A percentile compares a stretch with the other conserved stretches of the same genome.
phyloP scores from a whole-genome alignment of 2,329 filamentous ascomycete genomes.

The Exserohilum turcica region DNA sequence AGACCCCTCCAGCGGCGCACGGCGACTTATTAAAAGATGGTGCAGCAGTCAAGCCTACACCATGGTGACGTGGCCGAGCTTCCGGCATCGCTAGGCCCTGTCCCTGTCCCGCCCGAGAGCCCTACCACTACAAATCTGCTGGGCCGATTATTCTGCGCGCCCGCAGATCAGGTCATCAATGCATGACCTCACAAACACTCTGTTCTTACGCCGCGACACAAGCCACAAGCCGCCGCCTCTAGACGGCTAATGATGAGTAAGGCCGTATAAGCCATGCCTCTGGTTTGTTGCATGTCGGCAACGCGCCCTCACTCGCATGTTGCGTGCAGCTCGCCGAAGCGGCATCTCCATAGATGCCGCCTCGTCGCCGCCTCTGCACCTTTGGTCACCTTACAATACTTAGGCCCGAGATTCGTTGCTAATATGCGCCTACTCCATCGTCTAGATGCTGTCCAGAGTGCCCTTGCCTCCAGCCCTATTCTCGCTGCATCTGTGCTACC shows the following conservation, averaged over 20 bases:
- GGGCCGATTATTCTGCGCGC: constrained; percentile 16
- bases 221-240: background rate
- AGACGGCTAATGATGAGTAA: constrained; percentile 15
- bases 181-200: constrained; percentile 16
- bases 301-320: constrained; percentile 13
- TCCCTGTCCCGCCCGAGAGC: constrained; percentile 22
- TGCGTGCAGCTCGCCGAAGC: constrained; percentile 31
- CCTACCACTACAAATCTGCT: constrained; percentile 9
- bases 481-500: background rate
- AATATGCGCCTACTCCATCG: background rate
- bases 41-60: constrained; percentile 29
- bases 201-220: background rate
- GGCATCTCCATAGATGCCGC: constrained; percentile 35
- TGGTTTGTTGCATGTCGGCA: constrained; percentile 20
- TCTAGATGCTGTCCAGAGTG: background rate
- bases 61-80: constrained; percentile 48
- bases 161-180: constrained; percentile 25
- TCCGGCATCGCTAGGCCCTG: constrained; percentile 29
- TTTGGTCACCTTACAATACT: background rate
- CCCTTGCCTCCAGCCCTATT: background rate
- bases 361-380: constrained; percentile 9
- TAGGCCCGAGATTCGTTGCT: background rate
- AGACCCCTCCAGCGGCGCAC: constrained; percentile 13
- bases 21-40: constrained; percentile 37
- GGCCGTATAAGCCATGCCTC: constrained; percentile 20